phyloP scores from a whole-genome alignment of 1,284 basidiomycete species.

The Ustilago crameri region DNA sequence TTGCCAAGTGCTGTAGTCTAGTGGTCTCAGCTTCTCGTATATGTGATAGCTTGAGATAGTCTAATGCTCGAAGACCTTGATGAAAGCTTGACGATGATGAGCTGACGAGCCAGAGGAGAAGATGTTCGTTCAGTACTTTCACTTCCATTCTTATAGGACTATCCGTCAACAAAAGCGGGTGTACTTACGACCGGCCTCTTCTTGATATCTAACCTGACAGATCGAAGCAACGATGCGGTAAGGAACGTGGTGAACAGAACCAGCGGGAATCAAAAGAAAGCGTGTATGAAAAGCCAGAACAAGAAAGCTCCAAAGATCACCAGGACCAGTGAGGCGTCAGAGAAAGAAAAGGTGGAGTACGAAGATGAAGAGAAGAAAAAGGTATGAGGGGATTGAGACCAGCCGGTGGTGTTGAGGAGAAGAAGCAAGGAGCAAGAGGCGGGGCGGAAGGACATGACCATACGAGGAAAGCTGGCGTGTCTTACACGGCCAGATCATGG shows the following conservation, averaged over 20 bases:
- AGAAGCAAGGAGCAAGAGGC: conserved; percentile 12
- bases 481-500: no score
- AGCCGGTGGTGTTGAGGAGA: conserved; percentile 46
- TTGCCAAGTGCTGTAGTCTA: no score
- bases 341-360: conserved; percentile 10
- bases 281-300: not conserved
- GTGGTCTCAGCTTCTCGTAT: not conserved
- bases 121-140: no score
- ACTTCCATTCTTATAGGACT: no score
- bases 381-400: conserved; percentile 28
- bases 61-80: no score
- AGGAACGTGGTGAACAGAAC: conserved; percentile 10
- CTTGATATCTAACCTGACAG: not conserved
- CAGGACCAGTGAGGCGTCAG: conserved; percentile 14
- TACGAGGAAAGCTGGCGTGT: conserved; percentile 5
- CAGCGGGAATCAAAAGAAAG: conserved; percentile 8
- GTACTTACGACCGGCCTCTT: conserved; percentile 39
- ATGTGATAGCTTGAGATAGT: no score
- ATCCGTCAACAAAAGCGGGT: not conserved
- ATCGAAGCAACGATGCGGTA: conserved; percentile 3
- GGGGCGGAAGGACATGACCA: conserved; percentile 6
- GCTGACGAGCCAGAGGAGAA: not conserved
- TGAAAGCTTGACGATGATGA: not conserved
- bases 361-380: conserved; percentile 4
- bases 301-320: conserved; percentile 11